Conservation (phyloP, 2,329 filamentous ascomycete species). For the Myriosclerotinia curreyana region DNA sequence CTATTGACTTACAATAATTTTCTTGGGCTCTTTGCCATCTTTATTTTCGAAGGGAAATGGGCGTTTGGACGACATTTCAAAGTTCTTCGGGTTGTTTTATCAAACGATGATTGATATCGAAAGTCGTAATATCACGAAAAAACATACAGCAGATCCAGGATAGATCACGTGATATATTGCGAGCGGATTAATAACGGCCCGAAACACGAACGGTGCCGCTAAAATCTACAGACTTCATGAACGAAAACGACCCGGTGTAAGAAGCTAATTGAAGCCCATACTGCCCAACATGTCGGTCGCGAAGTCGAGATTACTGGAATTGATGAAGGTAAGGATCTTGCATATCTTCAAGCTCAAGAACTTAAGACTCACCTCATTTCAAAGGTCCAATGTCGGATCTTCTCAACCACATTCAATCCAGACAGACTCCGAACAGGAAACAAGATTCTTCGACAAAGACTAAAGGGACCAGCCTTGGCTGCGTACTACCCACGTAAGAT, state of each 20-base stretch:
- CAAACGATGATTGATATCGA: not conserved
- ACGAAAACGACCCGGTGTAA: not conserved
- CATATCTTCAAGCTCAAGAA: not conserved
- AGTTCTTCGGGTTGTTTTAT: not conserved
- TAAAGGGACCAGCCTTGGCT: slow-evolving; percentile 77
- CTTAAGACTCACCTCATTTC: slow-evolving; percentile 14
- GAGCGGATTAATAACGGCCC: not conserved
- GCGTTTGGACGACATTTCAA: slow-evolving; percentile 13
- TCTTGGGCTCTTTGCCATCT: slow-evolving; percentile 1
- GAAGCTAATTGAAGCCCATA: slow-evolving; percentile 17
- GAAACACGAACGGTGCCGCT: not conserved
- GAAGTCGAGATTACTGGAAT: slow-evolving; percentile 61
- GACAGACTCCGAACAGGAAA: slow-evolving; percentile 78
- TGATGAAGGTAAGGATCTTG: slow-evolving; percentile 66
- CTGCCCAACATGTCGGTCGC: slow-evolving; percentile 57
- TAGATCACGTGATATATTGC: not conserved
- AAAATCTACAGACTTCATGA: slow-evolving; percentile 9
- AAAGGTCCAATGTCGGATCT: slow-evolving; percentile 87
- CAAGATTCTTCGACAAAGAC: slow-evolving; percentile 84
- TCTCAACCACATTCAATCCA: slow-evolving; percentile 88
- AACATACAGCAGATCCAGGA: not conserved
- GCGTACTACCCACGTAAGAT: slow-evolving; percentile 81
- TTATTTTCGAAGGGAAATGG: slow-evolving; percentile 11
- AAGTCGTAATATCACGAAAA: not conserved
- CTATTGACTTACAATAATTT: not conserved